Percentiles rank a stretch among this genome's conserved stretches.
These are phyloP conservation scores for Somion occarium DNA, from an alignment of 1,284 basidiomycete genomes.

Conservation along the genomic window DNA sequence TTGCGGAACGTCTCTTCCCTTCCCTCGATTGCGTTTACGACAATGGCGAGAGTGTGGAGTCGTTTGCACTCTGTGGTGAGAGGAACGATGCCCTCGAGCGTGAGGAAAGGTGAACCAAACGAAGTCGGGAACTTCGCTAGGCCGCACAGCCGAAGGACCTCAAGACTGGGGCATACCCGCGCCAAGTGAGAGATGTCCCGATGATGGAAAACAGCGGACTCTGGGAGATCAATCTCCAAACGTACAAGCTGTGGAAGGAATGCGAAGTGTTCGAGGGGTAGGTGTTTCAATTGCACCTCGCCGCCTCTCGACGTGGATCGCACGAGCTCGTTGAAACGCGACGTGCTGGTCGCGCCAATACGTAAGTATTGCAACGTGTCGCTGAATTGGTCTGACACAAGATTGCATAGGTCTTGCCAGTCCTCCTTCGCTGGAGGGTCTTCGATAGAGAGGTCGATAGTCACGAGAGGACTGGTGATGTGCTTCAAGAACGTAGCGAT, in stretches of 20 bases:
- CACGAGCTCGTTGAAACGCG: conserved; percentile 62
- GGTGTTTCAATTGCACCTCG: conserved; percentile 33
- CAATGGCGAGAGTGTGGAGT: conserved; percentile 59
- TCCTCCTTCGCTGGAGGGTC: conserved; percentile 68
- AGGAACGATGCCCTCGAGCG: conserved; percentile 48
- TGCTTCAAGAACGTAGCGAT: conserved; percentile 67
- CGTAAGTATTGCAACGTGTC: conserved; percentile 53
- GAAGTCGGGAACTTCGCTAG: conserved; percentile 55
- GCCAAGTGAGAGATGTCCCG: conserved; percentile 54
- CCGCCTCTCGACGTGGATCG: conserved; percentile 62
- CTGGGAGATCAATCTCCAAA: conserved; percentile 71
- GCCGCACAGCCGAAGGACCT: conserved; percentile 60
- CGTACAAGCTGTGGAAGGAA: conserved; percentile 48
- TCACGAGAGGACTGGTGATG: conserved; percentile 51
- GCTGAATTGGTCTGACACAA: conserved; percentile 59
- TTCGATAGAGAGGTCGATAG: conserved; percentile 68
- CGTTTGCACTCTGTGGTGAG: conserved; percentile 53
- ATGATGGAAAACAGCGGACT: conserved; percentile 60
- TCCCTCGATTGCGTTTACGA: conserved; percentile 50
- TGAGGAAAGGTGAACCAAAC: conserved; percentile 40
- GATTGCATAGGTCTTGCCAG: conserved; percentile 62
- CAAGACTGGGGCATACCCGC: conserved; percentile 58
- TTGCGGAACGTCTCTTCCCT: conserved; percentile 41
- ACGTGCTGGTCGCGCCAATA: conserved; percentile 55
- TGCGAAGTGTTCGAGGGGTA: conserved; percentile 56